Evolutionary conservation across 2,329 filamentous ascomycete genomes (phyloP).

Genomic region (Diaporthe eres): DNA sequence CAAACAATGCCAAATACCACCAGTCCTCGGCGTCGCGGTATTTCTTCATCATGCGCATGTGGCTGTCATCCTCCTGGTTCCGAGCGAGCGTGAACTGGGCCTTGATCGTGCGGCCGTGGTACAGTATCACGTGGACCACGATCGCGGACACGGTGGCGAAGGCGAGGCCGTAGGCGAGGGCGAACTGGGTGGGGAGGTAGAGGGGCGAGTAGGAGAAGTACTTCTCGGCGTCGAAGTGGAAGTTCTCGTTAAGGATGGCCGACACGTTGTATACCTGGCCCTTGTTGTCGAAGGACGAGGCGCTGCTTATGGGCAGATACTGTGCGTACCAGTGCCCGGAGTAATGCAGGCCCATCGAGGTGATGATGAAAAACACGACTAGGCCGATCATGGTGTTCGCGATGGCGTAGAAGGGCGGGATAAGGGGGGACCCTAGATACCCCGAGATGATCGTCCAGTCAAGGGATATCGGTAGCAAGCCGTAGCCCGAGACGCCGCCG

Average conservation of each 20-base stretch:
- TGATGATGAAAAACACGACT: constrained; percentile 67
- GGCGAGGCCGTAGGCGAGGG: constrained; percentile 72
- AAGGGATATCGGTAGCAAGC: constrained; percentile 55
- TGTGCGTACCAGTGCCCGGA: constrained; percentile 66
- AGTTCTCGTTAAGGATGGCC: constrained; percentile 69
- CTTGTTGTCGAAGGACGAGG: constrained; percentile 75
- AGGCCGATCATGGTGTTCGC: constrained; percentile 68
- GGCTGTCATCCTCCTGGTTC: constrained; percentile 70
- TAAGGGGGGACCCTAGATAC: constrained; percentile 64
- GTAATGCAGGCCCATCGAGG: constrained; percentile 73
- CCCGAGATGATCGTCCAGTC: constrained; percentile 61
- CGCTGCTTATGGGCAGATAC: constrained; percentile 74
- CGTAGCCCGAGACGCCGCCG: constrained; percentile 58
- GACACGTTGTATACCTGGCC: constrained; percentile 71
- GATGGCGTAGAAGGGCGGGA: constrained; percentile 69
- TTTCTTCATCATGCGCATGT: constrained; percentile 74
- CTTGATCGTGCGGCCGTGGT: constrained; percentile 69
- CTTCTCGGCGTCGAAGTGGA: constrained; percentile 71
- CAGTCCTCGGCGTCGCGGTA: constrained; percentile 72
- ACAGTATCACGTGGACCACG: constrained; percentile 68
- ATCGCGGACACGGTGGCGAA: constrained; percentile 78
- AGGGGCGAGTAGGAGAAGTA: constrained; percentile 77
- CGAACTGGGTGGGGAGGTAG: constrained; percentile 74
- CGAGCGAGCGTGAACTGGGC: constrained; percentile 68
- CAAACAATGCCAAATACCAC: constrained; percentile 69